Evolutionary conservation across 2,329 filamentous ascomycete genomes (phyloP).

Genomic region (Diplodia scrobiculata): DNA sequence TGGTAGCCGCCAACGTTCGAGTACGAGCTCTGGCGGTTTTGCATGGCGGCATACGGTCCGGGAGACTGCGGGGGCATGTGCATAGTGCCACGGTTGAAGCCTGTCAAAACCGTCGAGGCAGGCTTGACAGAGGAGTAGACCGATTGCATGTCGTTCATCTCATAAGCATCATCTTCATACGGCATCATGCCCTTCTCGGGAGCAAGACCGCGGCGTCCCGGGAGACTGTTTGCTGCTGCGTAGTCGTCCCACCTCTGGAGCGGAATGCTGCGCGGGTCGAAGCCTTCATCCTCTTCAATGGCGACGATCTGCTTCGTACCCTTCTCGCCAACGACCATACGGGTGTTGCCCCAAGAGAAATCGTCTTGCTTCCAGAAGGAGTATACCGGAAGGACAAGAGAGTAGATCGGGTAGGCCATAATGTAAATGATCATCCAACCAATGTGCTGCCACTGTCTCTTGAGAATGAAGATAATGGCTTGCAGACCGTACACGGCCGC

Average conservation of each 20-base stretch:
- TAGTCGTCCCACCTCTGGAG: constrained; percentile 98
- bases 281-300: constrained; percentile 76
- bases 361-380: constrained; percentile 99
- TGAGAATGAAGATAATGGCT: constrained; percentile 92
- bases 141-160: constrained; percentile 98
- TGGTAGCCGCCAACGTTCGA: constrained; percentile 66
- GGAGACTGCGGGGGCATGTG: constrained; percentile 86
- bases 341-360: constrained; percentile 98
- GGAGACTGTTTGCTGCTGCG: constrained; percentile 79
- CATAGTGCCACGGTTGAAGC: constrained; percentile 63
- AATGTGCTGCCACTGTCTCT: constrained; percentile 96
- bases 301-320: constrained; percentile 88
- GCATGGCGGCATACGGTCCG: constrained; percentile 66
- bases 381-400: constrained; percentile 86
- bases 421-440: constrained; percentile 99
- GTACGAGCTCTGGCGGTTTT: constrained; percentile 69
- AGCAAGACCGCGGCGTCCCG: constrained; percentile 78
- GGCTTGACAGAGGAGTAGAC: constrained; percentile 91
- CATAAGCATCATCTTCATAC: constrained; percentile 77
- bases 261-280: constrained; percentile 89
- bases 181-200: constrained; percentile 61
- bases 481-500: constrained; percentile 93
- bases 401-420: constrained; percentile 91
- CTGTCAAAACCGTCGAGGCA: constrained; percentile 81
- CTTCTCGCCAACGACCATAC: constrained; percentile 93